phyloP scores from a whole-genome alignment of 192 early-diverging fungal genomes.

The Coemansia sp. region DNA sequence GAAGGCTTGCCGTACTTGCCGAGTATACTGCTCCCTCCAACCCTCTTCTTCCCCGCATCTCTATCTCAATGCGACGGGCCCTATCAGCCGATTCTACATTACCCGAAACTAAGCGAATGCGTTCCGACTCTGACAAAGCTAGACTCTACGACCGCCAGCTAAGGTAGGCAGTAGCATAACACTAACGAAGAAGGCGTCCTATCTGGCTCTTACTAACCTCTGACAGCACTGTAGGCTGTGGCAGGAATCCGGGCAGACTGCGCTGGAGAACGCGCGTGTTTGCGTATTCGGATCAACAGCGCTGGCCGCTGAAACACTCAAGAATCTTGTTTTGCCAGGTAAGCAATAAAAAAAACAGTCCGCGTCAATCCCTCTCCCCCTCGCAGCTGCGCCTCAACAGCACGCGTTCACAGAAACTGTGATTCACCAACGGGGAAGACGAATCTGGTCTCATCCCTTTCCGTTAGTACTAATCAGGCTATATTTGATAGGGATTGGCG shows the following conservation, averaged over 20 bases:
- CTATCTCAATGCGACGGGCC: slow-evolving; percentile 36
- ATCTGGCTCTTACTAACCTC: background rate
- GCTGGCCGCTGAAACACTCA: slow-evolving; percentile 87
- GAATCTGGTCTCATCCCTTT: background rate
- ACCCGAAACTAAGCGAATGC: slow-evolving; percentile 39
- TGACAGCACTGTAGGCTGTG: slow-evolving; percentile 70
- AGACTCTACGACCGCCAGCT: slow-evolving; percentile 51
- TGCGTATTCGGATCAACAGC: slow-evolving; percentile 84
- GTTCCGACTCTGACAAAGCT: slow-evolving; percentile 35
- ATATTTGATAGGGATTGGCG: slow-evolving; percentile 75
- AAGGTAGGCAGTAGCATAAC: slow-evolving; percentile 8
- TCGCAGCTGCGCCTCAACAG: background rate
- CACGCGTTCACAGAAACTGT: background rate
- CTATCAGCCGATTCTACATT: slow-evolving; percentile 18
- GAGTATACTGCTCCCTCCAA: background rate
- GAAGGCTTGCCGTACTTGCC: background rate
- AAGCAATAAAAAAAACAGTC: slow-evolving; percentile 17
- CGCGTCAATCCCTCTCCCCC: background rate
- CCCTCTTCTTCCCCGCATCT: background rate
- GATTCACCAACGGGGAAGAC: background rate
- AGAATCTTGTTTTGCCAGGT: slow-evolving; percentile 97
- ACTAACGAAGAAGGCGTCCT: background rate
- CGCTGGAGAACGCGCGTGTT: slow-evolving; percentile 80
- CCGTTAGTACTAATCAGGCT: background rate
- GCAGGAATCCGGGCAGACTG: slow-evolving; percentile 86